Evolutionary conservation across 2,329 filamentous ascomycete genomes (phyloP), one percentile per base, ranked within the genome.

Genomic region (Trichoderma sp.): DNA sequence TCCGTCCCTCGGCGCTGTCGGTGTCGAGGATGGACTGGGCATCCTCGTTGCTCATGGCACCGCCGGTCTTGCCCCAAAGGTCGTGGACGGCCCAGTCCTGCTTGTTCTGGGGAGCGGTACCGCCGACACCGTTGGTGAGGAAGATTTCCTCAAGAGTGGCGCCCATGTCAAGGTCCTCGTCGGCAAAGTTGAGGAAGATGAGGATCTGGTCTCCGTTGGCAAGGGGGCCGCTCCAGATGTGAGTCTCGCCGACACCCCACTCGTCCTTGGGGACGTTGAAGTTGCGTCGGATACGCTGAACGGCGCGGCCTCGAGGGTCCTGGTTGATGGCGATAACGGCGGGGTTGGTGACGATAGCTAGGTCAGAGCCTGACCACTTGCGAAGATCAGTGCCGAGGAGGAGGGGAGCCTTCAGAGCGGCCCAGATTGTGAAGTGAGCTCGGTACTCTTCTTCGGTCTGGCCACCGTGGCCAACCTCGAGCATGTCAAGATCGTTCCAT

Each of bases 401-500:
- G 2, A 85, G 76, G 11, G 83, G 83, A 0, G 82, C 83, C 73
- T 84, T 85, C 43, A 84, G 79, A 60, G 83, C 82, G 1, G 83
- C 81, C 83, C 83, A 85, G 73, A 85, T 82, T 15, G 83, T 77
- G 57, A 85, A 84, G 72, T 85, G 84, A 28, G 82, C 68, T 39
- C 53, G 53, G 18, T 73, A 71, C 61, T 72, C 71, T 32, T 72
- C 71, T 8, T 72, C 71, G 28, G 71, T 69, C 71, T 62, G 61
- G 18, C 64, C 71, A 4, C 71, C 71, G 12, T 69, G 53, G n/a
- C 71, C 71, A 4, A 72, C 71, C 24, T 72, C 71, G 12, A 72
- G 71, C 71, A 72, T 69, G 18, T 72, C 71, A 2, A 72, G 64
- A 47, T 72, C 71, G 15, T 72, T 72, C 71, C 71, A 72, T 15